phyloP scores from a whole-genome alignment of 495 filamentous ascomycete species.

The Xylaria acuta region DNA sequence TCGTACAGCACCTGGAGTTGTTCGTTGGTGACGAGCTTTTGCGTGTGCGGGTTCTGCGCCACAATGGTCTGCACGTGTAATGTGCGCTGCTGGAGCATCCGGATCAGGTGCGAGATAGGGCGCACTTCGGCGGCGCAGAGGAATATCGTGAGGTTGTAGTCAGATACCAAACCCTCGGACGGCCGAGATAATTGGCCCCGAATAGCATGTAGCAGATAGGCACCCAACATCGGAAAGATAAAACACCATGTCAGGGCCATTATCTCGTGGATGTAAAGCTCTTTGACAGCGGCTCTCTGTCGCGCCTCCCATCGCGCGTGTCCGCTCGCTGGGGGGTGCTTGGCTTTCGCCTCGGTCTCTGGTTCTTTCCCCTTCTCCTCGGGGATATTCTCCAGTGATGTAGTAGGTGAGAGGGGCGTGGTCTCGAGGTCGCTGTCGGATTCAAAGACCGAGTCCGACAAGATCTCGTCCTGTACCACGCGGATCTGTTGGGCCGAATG shows the following conservation, averaged over 20 bases:
- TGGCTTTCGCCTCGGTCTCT: conserved; percentile 15
- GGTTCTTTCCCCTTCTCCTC: conserved; percentile 43
- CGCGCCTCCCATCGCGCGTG: conserved; percentile 34
- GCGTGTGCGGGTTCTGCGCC: conserved; percentile 55
- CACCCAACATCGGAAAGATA: conserved; percentile 74
- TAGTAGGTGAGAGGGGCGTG: conserved; percentile 28
- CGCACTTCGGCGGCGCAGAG: conserved; percentile 84
- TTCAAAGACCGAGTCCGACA: conserved; percentile 55
- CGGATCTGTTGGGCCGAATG: conserved; percentile 73
- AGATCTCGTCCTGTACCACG: conserved; percentile 49
- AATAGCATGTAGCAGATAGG: conserved; percentile 79
- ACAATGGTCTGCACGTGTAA: conserved; percentile 83
- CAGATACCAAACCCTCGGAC: conserved; percentile 84
- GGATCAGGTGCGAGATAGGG: conserved; percentile 80
- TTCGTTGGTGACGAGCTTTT: conserved; percentile 46
- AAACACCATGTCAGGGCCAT: conserved; percentile 80
- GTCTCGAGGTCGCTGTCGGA: conserved; percentile 55
- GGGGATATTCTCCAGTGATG: conserved; percentile 48
- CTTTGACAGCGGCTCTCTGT: conserved; percentile 55
- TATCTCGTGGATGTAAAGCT: conserved; percentile 77
- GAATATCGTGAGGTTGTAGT: conserved; percentile 95
- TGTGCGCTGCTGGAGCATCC: conserved; percentile 77
- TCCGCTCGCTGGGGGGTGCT: conserved; percentile 22
- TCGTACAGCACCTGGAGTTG: conserved; percentile 63
- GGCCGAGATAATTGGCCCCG: conserved; percentile 78